Evolutionary conservation across 306 rosid genomes (phyloP).

Genomic region (Prunus persica): DNA sequence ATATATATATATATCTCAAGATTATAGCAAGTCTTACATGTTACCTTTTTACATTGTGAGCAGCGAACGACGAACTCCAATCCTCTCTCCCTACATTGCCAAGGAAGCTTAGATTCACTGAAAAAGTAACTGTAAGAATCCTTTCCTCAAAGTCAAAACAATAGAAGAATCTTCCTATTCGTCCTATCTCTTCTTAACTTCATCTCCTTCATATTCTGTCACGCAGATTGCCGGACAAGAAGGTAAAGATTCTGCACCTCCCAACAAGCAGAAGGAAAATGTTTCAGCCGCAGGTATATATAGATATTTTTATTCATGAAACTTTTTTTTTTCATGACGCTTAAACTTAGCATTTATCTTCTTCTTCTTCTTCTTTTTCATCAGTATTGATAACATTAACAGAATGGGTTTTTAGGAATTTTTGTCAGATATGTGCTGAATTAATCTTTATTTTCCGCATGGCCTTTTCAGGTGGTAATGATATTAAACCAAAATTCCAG

Average conservation of each 20-base stretch:
- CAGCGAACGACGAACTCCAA: constrained; percentile 24
- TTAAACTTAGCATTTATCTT: not conserved
- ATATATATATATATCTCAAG: not conserved
- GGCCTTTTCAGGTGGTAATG: constrained; percentile 1
- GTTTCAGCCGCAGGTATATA: constrained; percentile 26
- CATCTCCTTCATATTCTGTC: constrained; percentile 1
- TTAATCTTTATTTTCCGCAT: not conserved
- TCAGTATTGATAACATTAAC: no score
- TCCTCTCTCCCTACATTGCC: constrained; percentile 41
- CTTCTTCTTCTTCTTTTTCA: not conserved
- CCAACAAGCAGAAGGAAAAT: constrained; percentile 20
- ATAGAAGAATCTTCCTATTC: not conserved
- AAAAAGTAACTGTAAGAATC: constrained; percentile 32
- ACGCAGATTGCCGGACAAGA: constrained; percentile 33
- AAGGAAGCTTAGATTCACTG: constrained; percentile 51
- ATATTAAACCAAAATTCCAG: not conserved
- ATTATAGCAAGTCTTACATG: not conserved
- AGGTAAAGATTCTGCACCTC: constrained; percentile 25
- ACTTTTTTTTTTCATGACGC: not conserved
- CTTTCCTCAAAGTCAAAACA: not conserved
- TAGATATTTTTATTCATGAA: not conserved
- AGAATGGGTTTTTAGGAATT: not conserved
- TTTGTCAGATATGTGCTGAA: not conserved
- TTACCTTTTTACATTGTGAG: not conserved
- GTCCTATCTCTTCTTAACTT: not conserved